Conservation (phyloP, 257 asterid species). For the Solanum rostratum region DNA sequence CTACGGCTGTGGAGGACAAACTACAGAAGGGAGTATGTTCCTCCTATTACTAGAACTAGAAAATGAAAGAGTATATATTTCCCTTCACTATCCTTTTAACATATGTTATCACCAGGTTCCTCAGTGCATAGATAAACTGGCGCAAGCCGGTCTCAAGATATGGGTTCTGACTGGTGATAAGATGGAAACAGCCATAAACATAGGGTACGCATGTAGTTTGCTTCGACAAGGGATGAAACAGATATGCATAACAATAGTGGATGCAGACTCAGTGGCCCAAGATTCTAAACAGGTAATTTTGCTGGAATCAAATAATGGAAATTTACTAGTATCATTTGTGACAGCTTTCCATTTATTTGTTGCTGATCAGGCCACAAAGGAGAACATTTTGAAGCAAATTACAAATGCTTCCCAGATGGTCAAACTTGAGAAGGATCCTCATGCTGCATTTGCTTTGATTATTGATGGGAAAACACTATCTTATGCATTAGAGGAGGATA, state of each 20-base stretch:
- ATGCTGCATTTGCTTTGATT: constrained; percentile 94
- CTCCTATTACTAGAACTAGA: neutral
- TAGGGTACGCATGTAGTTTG: constrained; percentile 94
- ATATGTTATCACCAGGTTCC: constrained; percentile 58
- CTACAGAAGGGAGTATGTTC: constrained; percentile 87
- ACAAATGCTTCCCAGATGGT: constrained; percentile 72
- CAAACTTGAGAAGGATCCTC: constrained; percentile 78
- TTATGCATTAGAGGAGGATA: constrained; percentile 73
- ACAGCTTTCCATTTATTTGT: constrained; percentile 4
- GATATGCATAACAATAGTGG: constrained; percentile 43
- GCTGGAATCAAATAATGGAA: neutral
- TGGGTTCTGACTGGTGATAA: constrained; percentile 99
- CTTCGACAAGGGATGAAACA: constrained; percentile 99
- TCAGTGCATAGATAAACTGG: constrained; percentile 95
- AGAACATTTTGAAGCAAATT: constrained; percentile 70
- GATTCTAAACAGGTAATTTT: constrained; percentile 54
- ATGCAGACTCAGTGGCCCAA: constrained; percentile 33
- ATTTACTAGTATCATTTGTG: neutral
- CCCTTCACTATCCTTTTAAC: neutral
- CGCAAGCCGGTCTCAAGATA: constrained; percentile 94
- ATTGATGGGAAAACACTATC: constrained; percentile 87
- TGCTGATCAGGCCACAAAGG: constrained; percentile 45
- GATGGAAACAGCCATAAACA: constrained; percentile 99
- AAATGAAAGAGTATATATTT: neutral
- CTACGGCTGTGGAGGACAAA: constrained; percentile 99